Base-by-base conservation (phyloP, 129 eudicot species). In the Flaveria ramosissima region DNA sequence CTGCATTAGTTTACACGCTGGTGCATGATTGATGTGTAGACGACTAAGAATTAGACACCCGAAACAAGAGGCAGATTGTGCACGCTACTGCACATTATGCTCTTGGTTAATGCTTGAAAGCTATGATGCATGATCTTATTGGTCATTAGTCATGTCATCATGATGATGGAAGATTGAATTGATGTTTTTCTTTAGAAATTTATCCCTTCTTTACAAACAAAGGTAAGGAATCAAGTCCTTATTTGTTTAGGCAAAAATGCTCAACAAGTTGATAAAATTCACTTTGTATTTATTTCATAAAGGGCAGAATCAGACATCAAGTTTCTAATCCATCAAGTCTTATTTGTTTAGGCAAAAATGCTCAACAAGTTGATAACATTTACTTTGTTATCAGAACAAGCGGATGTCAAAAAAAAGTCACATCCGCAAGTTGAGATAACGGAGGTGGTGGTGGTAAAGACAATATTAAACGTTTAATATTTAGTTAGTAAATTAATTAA, bases 81-180 rank as follows among this genome's bases (percentile, higher is more conserved):
- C 76, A 20, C 2, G 8, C 48, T 17, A 71, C 46, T 50, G 62
- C 47, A 72, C 19, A 11, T 69, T 47, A 43, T 56, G 81, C 68
- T 32, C 9, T 77, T 47, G 42, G 57, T 77, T 77, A 14, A 41
- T 63, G 21, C 36, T 63, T 21, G 39, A 59, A 61, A 78, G 70
- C 57, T 26, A 59, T 20, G 53, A 66, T 59, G 76, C 70, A 47
- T 1, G 51, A 75, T 20, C 17, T 78, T 78, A 78, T 43, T 64
- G 51, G 51, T 59, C 80, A 23, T 53, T 10, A 9, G 74, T 77
- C 27, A 26, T 56, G 59, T 46, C 75, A 27, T 36, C 63, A 11
- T 51, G 32, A 17, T 75, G 71, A 66, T 50, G 47, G 79, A 41
- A 30, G 67, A 66, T n/a, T 62, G 48, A 46, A 6, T 17, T 42